Evolutionary conservation across 306 rosid genomes (phyloP), one percentile per base, ranked within the genome.

Genomic region (Pyrus betulifolia): DNA sequence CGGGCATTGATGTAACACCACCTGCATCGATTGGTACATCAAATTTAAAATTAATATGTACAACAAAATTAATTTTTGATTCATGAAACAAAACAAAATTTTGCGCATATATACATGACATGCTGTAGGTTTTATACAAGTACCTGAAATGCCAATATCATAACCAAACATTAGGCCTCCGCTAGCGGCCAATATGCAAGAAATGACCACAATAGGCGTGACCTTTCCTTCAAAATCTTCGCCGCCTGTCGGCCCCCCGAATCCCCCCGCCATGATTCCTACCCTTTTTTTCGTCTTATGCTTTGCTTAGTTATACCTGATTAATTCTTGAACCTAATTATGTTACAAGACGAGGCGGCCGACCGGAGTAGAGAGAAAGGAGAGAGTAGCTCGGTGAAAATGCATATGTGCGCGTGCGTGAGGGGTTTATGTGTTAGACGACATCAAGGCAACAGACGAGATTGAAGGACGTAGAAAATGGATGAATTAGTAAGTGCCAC

Each of bases 151-250:
- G 31, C 91, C 91, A 42, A 87, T 62, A 22, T 89, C 94, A 51
- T 84, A 89, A 62, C 94, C 90, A 61, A 89, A 87, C 94, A 89
- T 89, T 28, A 89, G 90, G 6, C 95, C 91, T 14, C 95, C 87
- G 7, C 85, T 74, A 12, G 91, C 90, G 0, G 90, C 90, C 90
- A 87, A 69, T 8, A 90, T 52, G 74, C 87, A 87, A 1, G 94
- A 90, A 9, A 86, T 33, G 11, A 88, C 54, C 63, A 86, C 91
- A 9, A 87, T 21, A 1, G 76, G 28, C 0, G 90, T 90, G 68
- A 86, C 88, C 74, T 15, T 86, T 0, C 90, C 90, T 52, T 90
- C 90, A 64, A 84, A 90, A 0, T 82, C 67, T 17, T 40, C 59
- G 1, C 71, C 82, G 19, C 77, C 38, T 6, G 80, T 0, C 0